Base-by-base conservation (phyloP, 1,139 yeast species). In the Geotrichum australiense region DNA sequence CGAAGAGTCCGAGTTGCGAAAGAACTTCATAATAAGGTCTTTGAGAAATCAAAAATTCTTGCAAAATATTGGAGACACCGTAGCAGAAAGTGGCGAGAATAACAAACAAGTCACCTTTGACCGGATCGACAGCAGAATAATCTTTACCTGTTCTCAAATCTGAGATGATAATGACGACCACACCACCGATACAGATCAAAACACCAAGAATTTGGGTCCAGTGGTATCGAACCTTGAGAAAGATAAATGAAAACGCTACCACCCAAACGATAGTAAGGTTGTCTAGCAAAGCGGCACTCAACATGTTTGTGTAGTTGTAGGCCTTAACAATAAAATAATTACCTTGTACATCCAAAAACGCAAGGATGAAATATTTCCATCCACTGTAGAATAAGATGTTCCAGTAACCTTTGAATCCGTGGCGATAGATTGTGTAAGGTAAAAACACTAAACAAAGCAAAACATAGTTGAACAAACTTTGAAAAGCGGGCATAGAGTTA, bases 311-410 rank as follows among this genome's bases (percentile, higher is more conserved):
- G 52, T 68, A 68, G 41, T 56, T 58, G 49, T 67, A 68, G 6
- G 73, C 72, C 45, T 62, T 62, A 38, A 65, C 70, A 6, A 66
- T 66, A 42, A 67, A 66, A 53, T 67, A 66, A 54, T 66, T 66
- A 18, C 72, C 72, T 48, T 68, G 61, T 19, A 67, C 71, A 45
- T 68, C 72, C 19, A 68, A 65, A 53, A 68, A 68, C 3, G 71
- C 67, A 31, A 67, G 50, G 31, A 35, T 35, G 46, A 68, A 63
- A 47, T 57, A 68, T 53, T 67, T 65, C 73, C 73, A 68, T 36
- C 69, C 63, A 41, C 66, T 69, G 16, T 49, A 46, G 23, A 46
- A 30, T 32, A 62, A 29, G 41, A 66, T 37, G 15, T 43, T 42
- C 46, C 50, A 43, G 58, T 61, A 67, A 37, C 56, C 57, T 43